Evolutionary conservation across 306 rosid species (phyloP).

Genomic region (Acmispon strigosus): DNA sequence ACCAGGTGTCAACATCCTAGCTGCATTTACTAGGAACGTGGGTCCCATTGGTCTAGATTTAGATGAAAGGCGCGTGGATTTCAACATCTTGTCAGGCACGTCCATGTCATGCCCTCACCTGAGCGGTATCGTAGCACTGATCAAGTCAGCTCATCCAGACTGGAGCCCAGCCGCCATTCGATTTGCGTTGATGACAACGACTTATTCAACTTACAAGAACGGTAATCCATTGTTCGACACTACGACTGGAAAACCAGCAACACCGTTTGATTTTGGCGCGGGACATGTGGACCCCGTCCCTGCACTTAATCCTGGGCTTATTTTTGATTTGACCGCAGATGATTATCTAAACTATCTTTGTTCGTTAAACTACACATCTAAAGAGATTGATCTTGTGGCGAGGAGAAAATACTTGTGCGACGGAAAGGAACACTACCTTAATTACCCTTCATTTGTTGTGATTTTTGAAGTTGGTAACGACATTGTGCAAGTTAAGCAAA

Average conservation of each 20-base stretch:
- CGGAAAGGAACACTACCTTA: constrained; percentile 34
- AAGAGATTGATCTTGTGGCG: constrained; percentile 29
- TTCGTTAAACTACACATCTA: constrained; percentile 48
- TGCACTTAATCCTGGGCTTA: constrained; percentile 77
- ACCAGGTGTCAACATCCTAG: constrained; percentile 80
- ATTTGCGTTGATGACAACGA: constrained; percentile 77
- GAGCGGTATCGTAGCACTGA: constrained; percentile 63
- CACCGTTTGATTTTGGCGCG: constrained; percentile 63
- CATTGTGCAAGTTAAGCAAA: constrained; percentile 30
- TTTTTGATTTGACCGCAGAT: constrained; percentile 52
- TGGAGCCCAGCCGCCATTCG: constrained; percentile 83
- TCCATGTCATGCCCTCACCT: constrained; percentile 95
- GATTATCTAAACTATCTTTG: constrained; percentile 68
- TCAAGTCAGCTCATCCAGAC: constrained; percentile 59
- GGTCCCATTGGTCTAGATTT: constrained; percentile 31
- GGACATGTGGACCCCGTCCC: constrained; percentile 70
- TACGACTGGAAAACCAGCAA: constrained; percentile 44
- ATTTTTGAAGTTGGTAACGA: constrained; percentile 23
- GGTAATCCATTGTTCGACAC: constrained; percentile 39
- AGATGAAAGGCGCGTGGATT: constrained; percentile 66
- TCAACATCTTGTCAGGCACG: constrained; percentile 81
- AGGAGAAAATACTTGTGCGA: constrained; percentile 47
- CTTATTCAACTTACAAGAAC: constrained; percentile 47
- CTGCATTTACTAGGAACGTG: constrained; percentile 40
- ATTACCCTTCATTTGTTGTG: constrained; percentile 70